These are phyloP conservation scores for Glaciozyma antarctica DNA, from an alignment of 768 basidiomycete genomes.

Conservation along the genomic window DNA sequence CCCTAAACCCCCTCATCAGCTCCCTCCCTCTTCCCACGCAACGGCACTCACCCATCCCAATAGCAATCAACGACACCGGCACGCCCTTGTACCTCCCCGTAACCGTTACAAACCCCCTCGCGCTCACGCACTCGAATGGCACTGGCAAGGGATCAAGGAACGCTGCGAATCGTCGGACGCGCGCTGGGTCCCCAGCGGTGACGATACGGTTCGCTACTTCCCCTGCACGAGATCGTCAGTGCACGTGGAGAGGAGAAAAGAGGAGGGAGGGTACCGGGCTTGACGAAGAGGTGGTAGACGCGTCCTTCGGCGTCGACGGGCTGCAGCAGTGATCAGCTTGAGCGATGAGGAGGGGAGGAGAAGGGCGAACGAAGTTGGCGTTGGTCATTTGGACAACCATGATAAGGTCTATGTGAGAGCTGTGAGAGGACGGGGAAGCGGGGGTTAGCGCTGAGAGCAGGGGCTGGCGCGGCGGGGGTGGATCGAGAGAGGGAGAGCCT, in stretches of 20 bases:
- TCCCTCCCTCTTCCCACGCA: too few relatives aligned
- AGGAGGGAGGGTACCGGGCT: not conserved
- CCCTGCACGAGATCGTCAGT: constrained; percentile 42
- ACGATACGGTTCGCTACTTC: constrained; percentile 76
- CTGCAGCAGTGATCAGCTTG: constrained; percentile 4
- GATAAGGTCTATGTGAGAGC: too few relatives aligned
- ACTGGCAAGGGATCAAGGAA: constrained; percentile 48
- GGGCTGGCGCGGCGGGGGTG: too few relatives aligned
- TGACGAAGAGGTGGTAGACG: constrained; percentile 16
- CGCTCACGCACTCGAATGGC: constrained; percentile 54
- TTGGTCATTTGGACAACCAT: constrained; percentile 23
- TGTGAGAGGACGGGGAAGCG: too few relatives aligned
- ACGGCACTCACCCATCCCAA: constrained; percentile 62
- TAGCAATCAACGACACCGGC: constrained; percentile 64
- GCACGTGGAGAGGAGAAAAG: not conserved
- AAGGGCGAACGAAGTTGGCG: constrained; percentile 23
- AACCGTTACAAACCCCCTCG: constrained; percentile 65
- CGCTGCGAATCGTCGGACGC: constrained; percentile 54
- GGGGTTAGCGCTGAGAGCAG: too few relatives aligned
- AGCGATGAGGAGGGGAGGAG: not conserved
- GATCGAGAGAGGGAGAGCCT: too few relatives aligned
- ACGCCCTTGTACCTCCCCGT: constrained; percentile 57
- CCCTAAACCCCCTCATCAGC: not conserved
- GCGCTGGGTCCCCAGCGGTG: constrained; percentile 54
- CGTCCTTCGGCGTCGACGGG: constrained; percentile 13